Percentiles rank a stretch among this genome's conserved stretches.
phyloP scores from a whole-genome alignment of 768 basidiomycete species.

The Trametes cingulata region DNA sequence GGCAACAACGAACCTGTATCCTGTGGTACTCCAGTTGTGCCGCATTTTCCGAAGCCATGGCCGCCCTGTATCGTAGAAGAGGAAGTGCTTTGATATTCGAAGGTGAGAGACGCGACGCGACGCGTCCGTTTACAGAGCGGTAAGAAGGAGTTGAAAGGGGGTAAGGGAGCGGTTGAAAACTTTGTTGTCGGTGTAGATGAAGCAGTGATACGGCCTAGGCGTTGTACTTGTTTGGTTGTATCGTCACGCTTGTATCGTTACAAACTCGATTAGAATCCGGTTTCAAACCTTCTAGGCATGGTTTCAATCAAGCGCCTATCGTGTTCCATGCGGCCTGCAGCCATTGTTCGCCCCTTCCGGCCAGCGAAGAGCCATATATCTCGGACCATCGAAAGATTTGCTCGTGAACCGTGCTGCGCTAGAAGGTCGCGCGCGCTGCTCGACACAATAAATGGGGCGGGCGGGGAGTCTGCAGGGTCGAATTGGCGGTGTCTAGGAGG shows the following conservation, averaged over 20 bases:
- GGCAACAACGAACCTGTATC: slow-evolving; percentile 31
- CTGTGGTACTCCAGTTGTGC: slow-evolving; percentile 34
- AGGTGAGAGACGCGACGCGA: slow-evolving; percentile 28
- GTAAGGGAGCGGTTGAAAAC: slow-evolving; percentile 42
- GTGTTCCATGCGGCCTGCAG: slow-evolving; percentile 2
- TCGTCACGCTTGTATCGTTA: slow-evolving; percentile 21
- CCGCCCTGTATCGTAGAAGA: background rate
- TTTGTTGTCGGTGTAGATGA: slow-evolving; percentile 35
- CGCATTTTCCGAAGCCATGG: slow-evolving; percentile 19
- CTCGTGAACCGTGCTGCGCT: too few relatives aligned
- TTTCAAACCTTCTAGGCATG: slow-evolving; percentile 9
- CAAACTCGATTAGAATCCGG: slow-evolving; percentile 17
- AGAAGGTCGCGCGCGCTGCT: background rate
- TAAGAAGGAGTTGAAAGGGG: slow-evolving; percentile 34
- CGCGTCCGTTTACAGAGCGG: slow-evolving; percentile 23
- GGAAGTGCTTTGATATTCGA: slow-evolving; percentile 4
- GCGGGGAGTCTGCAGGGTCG: background rate
- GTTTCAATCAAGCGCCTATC: slow-evolving; percentile 13
- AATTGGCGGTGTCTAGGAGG: slow-evolving; percentile 6
- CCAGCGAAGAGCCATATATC: background rate
- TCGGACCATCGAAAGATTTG: too few relatives aligned
- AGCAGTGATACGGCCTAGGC: slow-evolving; percentile 19
- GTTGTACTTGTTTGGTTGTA: slow-evolving; percentile 33
- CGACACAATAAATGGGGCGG: background rate
- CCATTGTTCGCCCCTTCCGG: background rate